Conservation (phyloP, 352 stramenopile species). For the Globisporangium perplexum region DNA sequence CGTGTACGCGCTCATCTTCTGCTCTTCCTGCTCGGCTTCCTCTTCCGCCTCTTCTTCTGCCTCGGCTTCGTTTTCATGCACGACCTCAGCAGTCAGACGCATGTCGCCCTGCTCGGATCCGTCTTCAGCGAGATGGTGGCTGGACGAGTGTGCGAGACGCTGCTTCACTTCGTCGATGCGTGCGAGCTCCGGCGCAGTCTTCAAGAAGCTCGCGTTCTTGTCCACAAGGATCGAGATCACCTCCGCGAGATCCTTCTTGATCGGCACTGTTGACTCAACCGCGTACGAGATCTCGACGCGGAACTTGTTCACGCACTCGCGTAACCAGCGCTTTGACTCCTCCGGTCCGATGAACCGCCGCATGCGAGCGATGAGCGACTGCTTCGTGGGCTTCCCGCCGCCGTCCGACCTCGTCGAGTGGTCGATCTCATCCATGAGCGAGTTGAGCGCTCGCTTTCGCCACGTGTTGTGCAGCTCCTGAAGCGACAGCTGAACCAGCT, state of each 20-base stretch:
- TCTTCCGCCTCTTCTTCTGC: constrained; percentile 86
- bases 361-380: constrained; percentile 40
- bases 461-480: constrained; percentile 98
- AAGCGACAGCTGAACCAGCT: constrained; percentile 97
- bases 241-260: constrained; percentile 65
- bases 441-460: constrained; percentile 92
- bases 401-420: constrained; percentile 1
- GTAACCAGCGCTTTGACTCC: constrained; percentile 39
- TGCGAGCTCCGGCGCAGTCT: constrained; percentile 35
- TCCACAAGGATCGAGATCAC: constrained; percentile 55
- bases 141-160: constrained; percentile 53
- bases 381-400: constrained; percentile 10
- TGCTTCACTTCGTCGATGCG: constrained; percentile 55
- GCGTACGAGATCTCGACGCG: constrained; percentile 79
- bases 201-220: constrained; percentile 57
- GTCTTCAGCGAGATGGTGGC: constrained; percentile 32
- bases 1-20: constrained; percentile 90
- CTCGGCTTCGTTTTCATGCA: constrained; percentile 89
- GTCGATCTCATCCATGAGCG: constrained; percentile 81
- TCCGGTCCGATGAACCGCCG: constrained; percentile 57
- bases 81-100: constrained; percentile 77
- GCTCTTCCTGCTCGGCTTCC: constrained; percentile 86
- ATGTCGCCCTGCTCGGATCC: constrained; percentile 63
- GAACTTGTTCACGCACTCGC: constrained; percentile 67
- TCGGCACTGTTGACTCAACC: constrained; percentile 53